These are phyloP conservation scores for Cystobasidiaceae sp. DNA, from an alignment of 1,284 basidiomycete genomes.

Conservation along the genomic window DNA sequence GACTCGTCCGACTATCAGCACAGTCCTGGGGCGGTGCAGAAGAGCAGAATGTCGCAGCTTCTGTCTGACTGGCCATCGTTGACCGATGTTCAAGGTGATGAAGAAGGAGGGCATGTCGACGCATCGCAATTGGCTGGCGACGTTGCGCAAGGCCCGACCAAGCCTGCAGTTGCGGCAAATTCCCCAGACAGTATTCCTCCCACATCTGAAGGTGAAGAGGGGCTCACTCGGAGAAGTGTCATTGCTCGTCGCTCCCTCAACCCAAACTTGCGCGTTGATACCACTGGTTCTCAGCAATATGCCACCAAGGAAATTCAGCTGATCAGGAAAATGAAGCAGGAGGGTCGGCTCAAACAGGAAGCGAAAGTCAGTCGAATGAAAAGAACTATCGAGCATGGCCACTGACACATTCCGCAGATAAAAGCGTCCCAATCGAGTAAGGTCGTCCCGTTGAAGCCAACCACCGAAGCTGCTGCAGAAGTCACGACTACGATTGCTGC, in stretches of 20 bases:
- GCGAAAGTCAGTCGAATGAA: too few species aligned
- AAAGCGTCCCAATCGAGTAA: too few species aligned
- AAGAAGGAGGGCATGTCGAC: neutral
- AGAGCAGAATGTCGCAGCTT: neutral
- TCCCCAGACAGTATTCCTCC: neutral
- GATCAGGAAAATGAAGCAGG: conserved; percentile 25
- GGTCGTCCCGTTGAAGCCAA: too few species aligned
- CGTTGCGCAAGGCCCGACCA: neutral
- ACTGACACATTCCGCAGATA: too few species aligned
- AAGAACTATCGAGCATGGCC: too few species aligned
- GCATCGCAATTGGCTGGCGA: too few species aligned
- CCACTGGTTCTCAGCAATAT: conserved; percentile 4
- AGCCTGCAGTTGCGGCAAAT: neutral
- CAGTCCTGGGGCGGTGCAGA: neutral
- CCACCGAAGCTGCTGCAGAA: too few species aligned
- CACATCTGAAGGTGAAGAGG: neutral
- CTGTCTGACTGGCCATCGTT: conserved; percentile 21
- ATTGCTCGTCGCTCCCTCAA: conserved; percentile 5
- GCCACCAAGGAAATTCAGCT: conserved; percentile 21
- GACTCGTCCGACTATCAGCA: conserved; percentile 17
- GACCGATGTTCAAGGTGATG: neutral
- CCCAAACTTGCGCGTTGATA: conserved; percentile 10
- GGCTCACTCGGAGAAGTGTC: neutral
- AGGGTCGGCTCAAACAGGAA: neutral
- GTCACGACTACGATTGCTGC: too few species aligned